Conservation (phyloP, 306 rosid species). For the Castanopsis chinensis region DNA sequence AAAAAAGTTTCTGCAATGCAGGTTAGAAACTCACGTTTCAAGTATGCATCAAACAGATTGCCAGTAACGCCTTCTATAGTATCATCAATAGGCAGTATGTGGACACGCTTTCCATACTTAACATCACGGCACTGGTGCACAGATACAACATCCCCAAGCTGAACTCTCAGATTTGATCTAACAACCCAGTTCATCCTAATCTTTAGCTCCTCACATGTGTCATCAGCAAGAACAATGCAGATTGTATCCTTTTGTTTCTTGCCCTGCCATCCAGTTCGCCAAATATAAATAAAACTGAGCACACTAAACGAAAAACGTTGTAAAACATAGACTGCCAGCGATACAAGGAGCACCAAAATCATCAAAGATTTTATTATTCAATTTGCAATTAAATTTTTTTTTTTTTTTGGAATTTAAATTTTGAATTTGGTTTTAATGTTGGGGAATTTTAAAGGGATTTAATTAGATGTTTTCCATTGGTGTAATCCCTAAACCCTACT, state of each 20-base stretch:
- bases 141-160: constrained; percentile 59
- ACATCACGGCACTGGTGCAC: constrained; percentile 58
- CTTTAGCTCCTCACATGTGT: constrained; percentile 45
- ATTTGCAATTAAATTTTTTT: too few species aligned
- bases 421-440: too few species aligned
- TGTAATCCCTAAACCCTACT: too few species aligned
- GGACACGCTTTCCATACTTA: constrained; percentile 49
- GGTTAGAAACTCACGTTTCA: constrained; percentile 47
- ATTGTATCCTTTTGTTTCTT: constrained; percentile 54
- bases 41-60: constrained; percentile 51
- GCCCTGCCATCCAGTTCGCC: constrained; percentile 34
- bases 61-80: constrained; percentile 53
- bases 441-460: too few species aligned
- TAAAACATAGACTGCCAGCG: background rate
- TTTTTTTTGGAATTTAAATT: too few species aligned
- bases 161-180: constrained; percentile 53
- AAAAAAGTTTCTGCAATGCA: background rate
- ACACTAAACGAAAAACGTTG: background rate
- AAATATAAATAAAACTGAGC: background rate
- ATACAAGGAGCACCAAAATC: too few species aligned
- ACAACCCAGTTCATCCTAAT: constrained; percentile 58
- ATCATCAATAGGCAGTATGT: constrained; percentile 53
- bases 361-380: too few species aligned
- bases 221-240: constrained; percentile 56
- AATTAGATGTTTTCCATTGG: too few species aligned